These are phyloP conservation scores for Bombardia bombarda DNA, from an alignment of 495 filamentous ascomycete species.

Conservation along the genomic window DNA sequence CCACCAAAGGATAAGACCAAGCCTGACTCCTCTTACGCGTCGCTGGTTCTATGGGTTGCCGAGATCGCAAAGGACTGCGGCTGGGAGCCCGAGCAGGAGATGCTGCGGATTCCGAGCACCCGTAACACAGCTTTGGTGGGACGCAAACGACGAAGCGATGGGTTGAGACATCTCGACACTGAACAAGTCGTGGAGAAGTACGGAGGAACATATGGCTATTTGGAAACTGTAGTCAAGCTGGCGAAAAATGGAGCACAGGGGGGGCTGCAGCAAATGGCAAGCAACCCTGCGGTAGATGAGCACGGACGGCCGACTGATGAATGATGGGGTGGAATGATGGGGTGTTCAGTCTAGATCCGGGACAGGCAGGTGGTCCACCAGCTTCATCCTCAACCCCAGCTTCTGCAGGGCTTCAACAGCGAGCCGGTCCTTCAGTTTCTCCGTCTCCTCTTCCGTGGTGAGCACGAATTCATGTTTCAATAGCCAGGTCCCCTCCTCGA, in stretches of 20 bases:
- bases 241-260: conserved; percentile 18
- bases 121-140: conserved; percentile 78
- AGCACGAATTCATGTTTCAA: conserved; percentile 71
- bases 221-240: conserved; percentile 46
- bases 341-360: conserved; percentile 42
- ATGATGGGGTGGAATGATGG: too few relatives aligned
- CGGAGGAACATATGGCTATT: conserved; percentile 49
- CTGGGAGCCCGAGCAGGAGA: conserved; percentile 68
- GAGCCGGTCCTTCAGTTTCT: conserved; percentile 58
- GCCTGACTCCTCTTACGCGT: conserved; percentile 57
- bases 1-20: conserved; percentile 46
- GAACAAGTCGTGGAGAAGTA: conserved; percentile 37
- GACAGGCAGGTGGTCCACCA: conserved; percentile 76
- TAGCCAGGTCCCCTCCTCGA: conserved; percentile 60
- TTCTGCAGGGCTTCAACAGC: conserved; percentile 63
- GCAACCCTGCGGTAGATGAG: too few relatives aligned
- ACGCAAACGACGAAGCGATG: conserved; percentile 24
- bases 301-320: too few relatives aligned
- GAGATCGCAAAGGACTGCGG: conserved; percentile 60
- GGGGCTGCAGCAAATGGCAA: conserved; percentile 9
- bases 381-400: conserved; percentile 64
- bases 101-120: conserved; percentile 82
- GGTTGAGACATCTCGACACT: conserved; percentile 23
- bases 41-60: conserved; percentile 62
- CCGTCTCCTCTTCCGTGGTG: conserved; percentile 60